A percentile compares a stretch with the other conserved stretches of the same genome.
Evolutionary conservation across 2,329 filamentous ascomycete species (phyloP).

Genomic region (Paraphoma sp.): DNA sequence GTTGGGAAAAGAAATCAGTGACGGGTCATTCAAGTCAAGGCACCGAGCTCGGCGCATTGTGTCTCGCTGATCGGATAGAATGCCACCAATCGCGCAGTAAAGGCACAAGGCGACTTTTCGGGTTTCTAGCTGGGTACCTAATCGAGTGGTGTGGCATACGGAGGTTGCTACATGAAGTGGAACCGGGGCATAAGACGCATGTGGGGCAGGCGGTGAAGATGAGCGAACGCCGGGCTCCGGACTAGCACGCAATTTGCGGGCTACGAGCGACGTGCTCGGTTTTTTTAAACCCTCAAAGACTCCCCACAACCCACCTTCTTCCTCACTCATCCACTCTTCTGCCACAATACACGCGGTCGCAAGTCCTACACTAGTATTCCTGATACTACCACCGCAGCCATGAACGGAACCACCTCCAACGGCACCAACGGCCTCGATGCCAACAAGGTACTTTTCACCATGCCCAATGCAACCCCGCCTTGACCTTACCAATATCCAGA

Average conservation of each 20-base stretch:
- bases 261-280: constrained; percentile 23
- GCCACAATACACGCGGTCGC: constrained; percentile 40
- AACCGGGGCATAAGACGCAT: not conserved
- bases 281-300: constrained; percentile 23
- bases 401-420: constrained; percentile 28
- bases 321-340: constrained; percentile 21
- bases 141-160: not conserved
- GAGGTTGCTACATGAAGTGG: not conserved
- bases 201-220: not conserved
- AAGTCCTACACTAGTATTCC: constrained; percentile 46
- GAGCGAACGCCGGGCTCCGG: not conserved
- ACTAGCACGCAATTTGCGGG: constrained; percentile 6
- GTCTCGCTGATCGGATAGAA: no score
- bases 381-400: not conserved
- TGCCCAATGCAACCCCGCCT: constrained; percentile 12
- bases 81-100: no score
- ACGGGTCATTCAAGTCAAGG: no score
- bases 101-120: no score
- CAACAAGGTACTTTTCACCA: constrained; percentile 30
- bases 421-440: constrained; percentile 13
- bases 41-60: no score
- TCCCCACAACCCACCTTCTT: constrained; percentile 27
- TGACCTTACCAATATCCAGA: constrained; percentile 31
- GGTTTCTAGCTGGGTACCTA: no score
- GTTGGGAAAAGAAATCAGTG: no score